Evolutionary conservation across 2,329 filamentous ascomycete species (phyloP), one percentile per base, ranked within the genome.

Genomic region (Huntiella omanensis): DNA sequence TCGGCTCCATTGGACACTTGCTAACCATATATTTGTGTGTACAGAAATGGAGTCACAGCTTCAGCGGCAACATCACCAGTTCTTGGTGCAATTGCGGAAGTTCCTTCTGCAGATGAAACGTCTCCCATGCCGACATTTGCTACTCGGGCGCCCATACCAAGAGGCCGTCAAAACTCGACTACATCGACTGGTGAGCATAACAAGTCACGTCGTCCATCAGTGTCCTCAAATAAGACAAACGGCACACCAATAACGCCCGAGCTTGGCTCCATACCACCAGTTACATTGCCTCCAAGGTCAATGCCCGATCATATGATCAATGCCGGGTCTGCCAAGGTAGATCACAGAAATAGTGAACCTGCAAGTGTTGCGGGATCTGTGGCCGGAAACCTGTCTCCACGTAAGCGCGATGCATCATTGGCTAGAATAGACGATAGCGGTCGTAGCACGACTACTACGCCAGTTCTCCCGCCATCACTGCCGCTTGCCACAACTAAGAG

Each of bases 61-160:
- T 83, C 83, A 1, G 77, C 82, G 13, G 78, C 77, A 2, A 66
- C 84, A 1, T 88, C 86, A 1, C 83, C 84, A 13, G 70, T 86
- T 40, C 67, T 83, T 41, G 71, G 75, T 42, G 72, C 70, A n/a
- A 73, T 84, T 49, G 70, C 75, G 19, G 82, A 85, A 53, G 32
- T 16, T 65, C 28, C 62, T 53, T 61, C 59, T 45, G 65, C 58
- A 2, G 28, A 35, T 22, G 22, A 46, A 46, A 16, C 46, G 43
- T 50, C 48, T 28, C 45, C 48, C 10, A 36, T 45, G 17, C 40
- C 45, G 16, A 62, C 63, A 49, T 44, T 47, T n/a, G 60, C 64
- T 28, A 64, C 74, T 49, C 73, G 80, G 38, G 78, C 83, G 10
- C 68, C 73, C 43, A 77, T 79, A 4, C 76, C 80, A 4, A 75